A percentile compares a stretch with the other conserved stretches of the same genome.
phyloP scores from a whole-genome alignment of 2,329 filamentous ascomycete species.

The Phyllosticta capitalensis region DNA sequence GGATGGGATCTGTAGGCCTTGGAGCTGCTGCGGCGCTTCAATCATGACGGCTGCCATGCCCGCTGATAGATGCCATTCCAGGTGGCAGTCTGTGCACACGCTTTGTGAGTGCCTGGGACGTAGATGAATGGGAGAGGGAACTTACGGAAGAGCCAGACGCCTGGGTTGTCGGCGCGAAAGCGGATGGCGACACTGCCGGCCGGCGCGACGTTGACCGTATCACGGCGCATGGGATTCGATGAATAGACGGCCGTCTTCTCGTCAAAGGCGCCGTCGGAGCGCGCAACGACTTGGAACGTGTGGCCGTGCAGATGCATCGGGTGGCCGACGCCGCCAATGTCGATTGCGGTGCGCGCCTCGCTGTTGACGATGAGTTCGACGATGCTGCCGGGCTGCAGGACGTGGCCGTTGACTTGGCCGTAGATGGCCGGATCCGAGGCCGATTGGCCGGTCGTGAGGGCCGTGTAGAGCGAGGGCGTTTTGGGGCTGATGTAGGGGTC shows the following conservation, averaged over 20 bases:
- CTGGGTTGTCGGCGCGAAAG: conserved; percentile 51
- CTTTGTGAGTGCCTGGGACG: conserved; percentile 49
- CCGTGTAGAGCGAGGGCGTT: conserved; percentile 62
- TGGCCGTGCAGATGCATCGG: conserved; percentile 45
- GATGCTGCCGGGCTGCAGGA: conserved; percentile 22
- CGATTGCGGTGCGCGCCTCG: not conserved
- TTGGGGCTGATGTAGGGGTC: conserved; percentile 56
- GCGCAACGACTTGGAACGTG: conserved; percentile 56
- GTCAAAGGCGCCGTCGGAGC: conserved; percentile 31
- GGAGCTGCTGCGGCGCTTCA: conserved; percentile 20
- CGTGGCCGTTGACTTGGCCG: conserved; percentile 37
- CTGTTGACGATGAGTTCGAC: conserved; percentile 17
- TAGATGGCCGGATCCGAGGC: conserved; percentile 53
- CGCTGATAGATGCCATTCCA: conserved; percentile 44
- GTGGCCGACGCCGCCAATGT: conserved; percentile 18
- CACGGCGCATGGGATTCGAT: conserved; percentile 53
- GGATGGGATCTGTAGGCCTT: conserved; percentile 2
- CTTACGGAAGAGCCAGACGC: conserved; percentile 38
- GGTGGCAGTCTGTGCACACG: conserved; percentile 55
- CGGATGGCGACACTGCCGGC: conserved; percentile 57
- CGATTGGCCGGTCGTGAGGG: conserved; percentile 45
- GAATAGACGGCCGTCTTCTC: conserved; percentile 41
- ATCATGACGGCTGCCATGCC: conserved; percentile 23
- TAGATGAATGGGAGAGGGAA: too few species aligned
- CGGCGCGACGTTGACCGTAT: conserved; percentile 55